Percentiles rank a stretch among this genome's conserved stretches.
phyloP scores from a whole-genome alignment of 208 protist genomes.

The Acanthamoeba sp. region DNA sequence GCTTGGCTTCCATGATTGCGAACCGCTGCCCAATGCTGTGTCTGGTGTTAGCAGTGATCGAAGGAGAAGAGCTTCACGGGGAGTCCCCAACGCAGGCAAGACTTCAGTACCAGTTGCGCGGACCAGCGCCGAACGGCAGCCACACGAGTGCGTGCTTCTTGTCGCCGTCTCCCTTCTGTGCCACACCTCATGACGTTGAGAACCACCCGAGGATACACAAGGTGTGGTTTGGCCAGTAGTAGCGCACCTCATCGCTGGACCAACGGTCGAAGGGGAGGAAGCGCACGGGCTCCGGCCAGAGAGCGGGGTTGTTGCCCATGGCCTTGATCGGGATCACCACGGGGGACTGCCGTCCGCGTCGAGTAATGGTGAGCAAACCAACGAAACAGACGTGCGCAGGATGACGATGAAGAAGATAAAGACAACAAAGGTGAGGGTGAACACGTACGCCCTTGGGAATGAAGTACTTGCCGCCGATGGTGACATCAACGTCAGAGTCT shows the following conservation, averaged over 20 bases:
- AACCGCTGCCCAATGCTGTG: slow-evolving; percentile 51
- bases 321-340: slow-evolving; percentile 13
- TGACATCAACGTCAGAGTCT: neutral
- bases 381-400: neutral
- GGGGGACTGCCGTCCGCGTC: no score
- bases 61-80: no score
- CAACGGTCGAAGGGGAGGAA: slow-evolving; percentile 60
- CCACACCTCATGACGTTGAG: no score
- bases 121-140: slow-evolving; percentile 46
- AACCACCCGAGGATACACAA: neutral
- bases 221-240: neutral
- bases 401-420: neutral
- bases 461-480: slow-evolving; percentile 40
- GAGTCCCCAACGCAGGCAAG: neutral
- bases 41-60: neutral
- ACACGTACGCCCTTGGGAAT: slow-evolving; percentile 36
- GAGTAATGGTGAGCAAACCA: neutral
- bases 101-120: slow-evolving; percentile 30
- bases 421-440: neutral
- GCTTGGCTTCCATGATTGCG: slow-evolving; percentile 46
- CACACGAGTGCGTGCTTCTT: slow-evolving; percentile 42
- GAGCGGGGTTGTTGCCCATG: neutral
- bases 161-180: slow-evolving; percentile 7
- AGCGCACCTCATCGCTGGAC: neutral
- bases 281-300: slow-evolving; percentile 7